Percentiles rank a stretch among this genome's conserved stretches.
phyloP scores from a whole-genome alignment of 2,329 filamentous ascomycete species.

The Pyrenochaeta sp. region DNA sequence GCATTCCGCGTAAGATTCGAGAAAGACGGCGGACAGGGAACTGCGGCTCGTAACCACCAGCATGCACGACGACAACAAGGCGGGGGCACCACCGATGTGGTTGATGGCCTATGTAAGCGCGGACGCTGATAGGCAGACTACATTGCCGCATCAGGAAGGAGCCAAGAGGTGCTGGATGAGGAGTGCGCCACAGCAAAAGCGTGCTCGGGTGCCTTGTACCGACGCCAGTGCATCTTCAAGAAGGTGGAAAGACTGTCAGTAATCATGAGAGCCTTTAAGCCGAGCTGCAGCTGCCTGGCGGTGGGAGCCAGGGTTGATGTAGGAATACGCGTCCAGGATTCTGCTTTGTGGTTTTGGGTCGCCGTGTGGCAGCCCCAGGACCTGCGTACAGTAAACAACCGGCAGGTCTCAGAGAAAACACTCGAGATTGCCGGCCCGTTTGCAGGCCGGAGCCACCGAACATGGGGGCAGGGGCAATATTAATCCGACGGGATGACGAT shows the following conservation, averaged over 20 bases:
- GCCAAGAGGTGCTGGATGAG: slow-evolving; percentile 23
- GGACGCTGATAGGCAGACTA: slow-evolving; percentile 15
- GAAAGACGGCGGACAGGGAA: slow-evolving; percentile 10
- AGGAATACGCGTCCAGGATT: no score
- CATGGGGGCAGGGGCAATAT: not conserved
- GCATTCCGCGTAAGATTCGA: slow-evolving; percentile 17
- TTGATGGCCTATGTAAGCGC: slow-evolving; percentile 2
- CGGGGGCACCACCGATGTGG: slow-evolving; percentile 7
- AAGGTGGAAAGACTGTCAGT: slow-evolving; percentile 2
- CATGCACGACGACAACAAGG: slow-evolving; percentile 9
- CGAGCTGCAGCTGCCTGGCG: not conserved
- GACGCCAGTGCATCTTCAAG: slow-evolving; percentile 4
- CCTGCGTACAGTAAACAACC: no score
- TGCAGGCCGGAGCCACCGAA: no score
- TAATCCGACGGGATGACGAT: slow-evolving; percentile 1
- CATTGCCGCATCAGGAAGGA: slow-evolving; percentile 26
- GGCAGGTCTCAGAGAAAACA: no score
- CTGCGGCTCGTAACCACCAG: slow-evolving; percentile 14
- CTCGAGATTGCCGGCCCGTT: no score
- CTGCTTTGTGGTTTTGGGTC: no score
- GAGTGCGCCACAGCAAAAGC: slow-evolving; percentile 12
- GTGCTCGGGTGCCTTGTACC: slow-evolving; percentile 4
- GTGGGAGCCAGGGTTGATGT: no score
- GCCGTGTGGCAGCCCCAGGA: no score
- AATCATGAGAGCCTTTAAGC: slow-evolving; percentile 9